Evolutionary conservation across 1,284 basidiomycete genomes (phyloP).

Genomic region (Apiotrichum laibachii): DNA sequence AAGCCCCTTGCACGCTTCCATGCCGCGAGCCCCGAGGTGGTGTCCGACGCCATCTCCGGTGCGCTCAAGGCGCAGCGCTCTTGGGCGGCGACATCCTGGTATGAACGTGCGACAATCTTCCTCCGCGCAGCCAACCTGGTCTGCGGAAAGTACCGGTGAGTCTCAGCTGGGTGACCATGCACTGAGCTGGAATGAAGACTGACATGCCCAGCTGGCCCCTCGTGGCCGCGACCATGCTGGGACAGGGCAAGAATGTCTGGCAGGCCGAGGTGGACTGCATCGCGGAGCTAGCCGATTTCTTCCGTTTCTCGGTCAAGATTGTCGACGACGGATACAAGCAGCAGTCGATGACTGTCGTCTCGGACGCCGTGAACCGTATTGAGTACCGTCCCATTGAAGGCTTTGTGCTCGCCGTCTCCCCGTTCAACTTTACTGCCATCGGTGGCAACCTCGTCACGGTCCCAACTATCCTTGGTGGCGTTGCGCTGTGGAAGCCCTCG

Average conservation of each 20-base stretch:
- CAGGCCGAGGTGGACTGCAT: conserved; percentile 99
- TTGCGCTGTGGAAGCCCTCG: conserved; percentile 95
- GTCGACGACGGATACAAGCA: conserved; percentile 90
- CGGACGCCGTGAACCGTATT: conserved; percentile 91
- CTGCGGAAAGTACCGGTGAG: conserved; percentile 77
- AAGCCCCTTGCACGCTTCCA: conserved; percentile 84
- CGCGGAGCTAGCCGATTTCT: conserved; percentile 93
- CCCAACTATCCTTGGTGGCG: conserved; percentile 92
- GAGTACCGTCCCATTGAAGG: conserved; percentile 97
- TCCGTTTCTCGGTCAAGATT: conserved; percentile 94
- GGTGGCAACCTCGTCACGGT: conserved; percentile 83
- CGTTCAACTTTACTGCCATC: conserved; percentile 98
- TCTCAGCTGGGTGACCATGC: conserved; percentile 5
- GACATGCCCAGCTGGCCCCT: conserved; percentile 52
- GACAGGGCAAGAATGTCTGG: conserved; percentile 99
- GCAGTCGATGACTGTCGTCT: conserved; percentile 82
- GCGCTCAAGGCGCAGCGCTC: conserved; percentile 78
- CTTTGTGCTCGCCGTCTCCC: conserved; percentile 94
- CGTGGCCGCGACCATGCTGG: conserved; percentile 94
- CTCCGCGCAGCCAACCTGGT: conserved; percentile 93
- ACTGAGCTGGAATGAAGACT: conserved; percentile 55
- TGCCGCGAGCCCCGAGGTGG: conserved; percentile 75
- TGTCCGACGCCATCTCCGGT: conserved; percentile 77
- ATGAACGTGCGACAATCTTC: conserved; percentile 93
- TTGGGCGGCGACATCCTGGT: conserved; percentile 95